These are phyloP conservation scores for Salvia rosmarinus DNA, from an alignment of 257 asterid genomes.

Conservation along the genomic window DNA sequence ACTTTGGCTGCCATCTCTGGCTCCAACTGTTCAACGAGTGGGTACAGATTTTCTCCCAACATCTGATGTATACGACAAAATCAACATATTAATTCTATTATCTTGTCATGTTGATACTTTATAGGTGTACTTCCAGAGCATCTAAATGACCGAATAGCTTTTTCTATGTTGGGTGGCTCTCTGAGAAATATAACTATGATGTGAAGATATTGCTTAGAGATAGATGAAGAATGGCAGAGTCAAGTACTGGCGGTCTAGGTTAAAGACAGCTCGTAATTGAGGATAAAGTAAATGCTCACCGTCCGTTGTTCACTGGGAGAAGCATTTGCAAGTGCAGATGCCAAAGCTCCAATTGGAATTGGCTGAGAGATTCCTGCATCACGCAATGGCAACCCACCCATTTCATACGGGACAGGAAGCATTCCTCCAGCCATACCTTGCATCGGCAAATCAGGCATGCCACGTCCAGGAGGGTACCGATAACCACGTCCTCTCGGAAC, in stretches of 20 bases:
- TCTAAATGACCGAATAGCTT: background rate
- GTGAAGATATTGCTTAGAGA: too few relatives aligned
- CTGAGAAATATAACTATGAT: too few relatives aligned
- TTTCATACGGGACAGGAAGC: constrained; percentile 79
- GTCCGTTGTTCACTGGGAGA: constrained; percentile 86
- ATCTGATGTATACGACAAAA: constrained; percentile 46
- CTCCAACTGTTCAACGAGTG: constrained; percentile 84
- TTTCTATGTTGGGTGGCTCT: background rate
- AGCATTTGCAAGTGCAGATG: constrained; percentile 94
- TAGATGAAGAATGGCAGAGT: too few relatives aligned
- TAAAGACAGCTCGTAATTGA: too few relatives aligned
- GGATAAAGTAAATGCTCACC: constrained; percentile 51
- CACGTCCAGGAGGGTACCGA: constrained; percentile 85
- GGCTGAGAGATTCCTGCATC: constrained; percentile 74
- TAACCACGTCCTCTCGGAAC: constrained; percentile 84
- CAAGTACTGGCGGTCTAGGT: too few relatives aligned
- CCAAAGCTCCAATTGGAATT: constrained; percentile 77
- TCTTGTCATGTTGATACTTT: too few relatives aligned
- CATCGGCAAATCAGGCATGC: constrained; percentile 65
- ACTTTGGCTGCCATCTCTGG: constrained; percentile 86
- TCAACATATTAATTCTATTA: too few relatives aligned
- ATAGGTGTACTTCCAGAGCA: background rate
- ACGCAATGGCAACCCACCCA: constrained; percentile 83
- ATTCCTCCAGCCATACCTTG: constrained; percentile 73
- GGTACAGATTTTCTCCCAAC: constrained; percentile 87